Evolutionary conservation across 371 early-diverging fungal species (phyloP).

Genomic region (Circinella minor): DNA sequence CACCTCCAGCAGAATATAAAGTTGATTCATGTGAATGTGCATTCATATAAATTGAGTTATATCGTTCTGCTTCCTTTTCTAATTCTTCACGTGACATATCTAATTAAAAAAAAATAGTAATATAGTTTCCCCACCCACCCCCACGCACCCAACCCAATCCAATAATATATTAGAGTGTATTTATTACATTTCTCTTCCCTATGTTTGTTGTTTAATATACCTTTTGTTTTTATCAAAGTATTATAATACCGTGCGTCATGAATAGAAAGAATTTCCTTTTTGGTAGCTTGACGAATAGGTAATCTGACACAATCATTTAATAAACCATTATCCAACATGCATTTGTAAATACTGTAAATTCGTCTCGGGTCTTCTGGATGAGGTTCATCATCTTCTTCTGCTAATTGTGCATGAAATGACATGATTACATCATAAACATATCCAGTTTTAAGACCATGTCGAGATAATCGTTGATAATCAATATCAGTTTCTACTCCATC

Average conservation of each 20-base stretch:
- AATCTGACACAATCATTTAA: conserved; percentile 59
- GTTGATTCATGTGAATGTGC: conserved; percentile 65
- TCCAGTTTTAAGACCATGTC: conserved; percentile 44
- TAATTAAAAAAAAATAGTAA: not conserved
- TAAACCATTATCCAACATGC: conserved; percentile 38
- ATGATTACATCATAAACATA: conserved; percentile 72
- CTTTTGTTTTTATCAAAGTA: conserved; percentile 26
- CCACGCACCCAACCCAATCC: too few species aligned
- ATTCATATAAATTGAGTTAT: conserved; percentile 78
- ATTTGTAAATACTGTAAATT: conserved; percentile 67
- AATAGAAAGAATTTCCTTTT: conserved; percentile 60
- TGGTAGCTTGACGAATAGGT: conserved; percentile 52
- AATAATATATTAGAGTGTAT: too few species aligned
- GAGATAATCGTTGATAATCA: not conserved
- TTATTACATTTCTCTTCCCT: not conserved
- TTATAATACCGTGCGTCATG: conserved; percentile 60
- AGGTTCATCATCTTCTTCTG: conserved; percentile 45
- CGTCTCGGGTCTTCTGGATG: conserved; percentile 81
- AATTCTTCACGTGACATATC: conserved; percentile 10
- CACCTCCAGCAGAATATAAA: conserved; percentile 74
- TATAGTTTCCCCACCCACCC: not conserved
- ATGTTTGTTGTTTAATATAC: conserved; percentile 34
- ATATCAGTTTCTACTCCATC: not conserved
- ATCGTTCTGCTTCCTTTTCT: conserved; percentile 27
- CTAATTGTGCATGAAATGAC: conserved; percentile 59